A percentile compares a stretch with the other conserved stretches of the same genome.
phyloP scores from a whole-genome alignment of 805 yeast species.

The Barnettozyma salicaria region DNA sequence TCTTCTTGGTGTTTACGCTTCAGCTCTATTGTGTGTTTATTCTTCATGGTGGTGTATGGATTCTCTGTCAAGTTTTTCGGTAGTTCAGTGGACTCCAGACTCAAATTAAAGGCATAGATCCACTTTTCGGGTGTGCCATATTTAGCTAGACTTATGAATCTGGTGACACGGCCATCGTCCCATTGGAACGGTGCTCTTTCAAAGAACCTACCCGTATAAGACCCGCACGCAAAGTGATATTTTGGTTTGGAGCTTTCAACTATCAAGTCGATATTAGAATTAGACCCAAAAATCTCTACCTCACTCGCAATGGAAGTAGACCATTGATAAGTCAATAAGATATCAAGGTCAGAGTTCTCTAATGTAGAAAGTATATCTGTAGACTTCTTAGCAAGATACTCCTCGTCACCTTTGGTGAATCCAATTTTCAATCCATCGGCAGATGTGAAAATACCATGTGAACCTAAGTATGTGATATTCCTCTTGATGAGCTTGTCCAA shows the following conservation, averaged over 20 bases:
- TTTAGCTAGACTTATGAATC: constrained; percentile 61
- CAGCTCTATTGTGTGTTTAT: constrained; percentile 4
- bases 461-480: constrained; percentile 16
- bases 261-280: constrained; percentile 39
- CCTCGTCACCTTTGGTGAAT: constrained; percentile 32
- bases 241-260: constrained; percentile 46
- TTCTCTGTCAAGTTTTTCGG: constrained; percentile 27
- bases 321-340: constrained; percentile 58
- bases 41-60: constrained; percentile 25
- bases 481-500: neutral
- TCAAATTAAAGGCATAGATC: constrained; percentile 67
- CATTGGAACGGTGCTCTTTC: constrained; percentile 58
- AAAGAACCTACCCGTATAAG: constrained; percentile 39
- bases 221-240: constrained; percentile 61
- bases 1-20: constrained; percentile 14
- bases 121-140: constrained; percentile 55
- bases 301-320: constrained; percentile 44
- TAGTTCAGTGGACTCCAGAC: constrained; percentile 23
- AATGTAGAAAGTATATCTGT: constrained; percentile 24
- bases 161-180: constrained; percentile 42
- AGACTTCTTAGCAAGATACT: constrained; percentile 17
- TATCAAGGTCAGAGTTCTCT: constrained; percentile 36
- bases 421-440: constrained; percentile 44
- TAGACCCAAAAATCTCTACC: constrained; percentile 41
- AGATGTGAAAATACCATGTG: constrained; percentile 34